Percentiles rank a stretch among this genome's conserved stretches.
Evolutionary conservation across 495 filamentous ascomycete species (phyloP).

Genomic region (Daldinia bambusicola): DNA sequence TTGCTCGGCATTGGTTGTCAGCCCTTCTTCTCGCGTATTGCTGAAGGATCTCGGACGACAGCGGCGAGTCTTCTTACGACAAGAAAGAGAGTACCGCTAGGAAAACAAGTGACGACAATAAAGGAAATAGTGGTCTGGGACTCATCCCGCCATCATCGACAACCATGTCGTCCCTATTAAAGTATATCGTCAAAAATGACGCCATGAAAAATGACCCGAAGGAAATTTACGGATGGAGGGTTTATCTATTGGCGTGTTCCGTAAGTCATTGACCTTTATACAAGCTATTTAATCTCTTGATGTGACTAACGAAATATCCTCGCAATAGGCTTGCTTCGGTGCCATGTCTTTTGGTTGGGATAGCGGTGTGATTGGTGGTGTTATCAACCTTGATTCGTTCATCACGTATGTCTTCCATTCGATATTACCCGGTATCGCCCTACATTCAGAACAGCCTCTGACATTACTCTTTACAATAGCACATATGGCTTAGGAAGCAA

Average conservation of each 20-base stretch:
- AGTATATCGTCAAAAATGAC: slow-evolving; percentile 79
- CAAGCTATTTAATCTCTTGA: neutral
- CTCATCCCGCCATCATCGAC: slow-evolving; percentile 23
- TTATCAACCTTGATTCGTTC: slow-evolving; percentile 63
- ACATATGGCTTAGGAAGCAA: slow-evolving; percentile 49
- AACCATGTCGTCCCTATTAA: slow-evolving; percentile 57
- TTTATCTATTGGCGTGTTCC: slow-evolving; percentile 73
- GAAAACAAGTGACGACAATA: slow-evolving; percentile 10
- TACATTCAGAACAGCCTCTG: slow-evolving; percentile 50
- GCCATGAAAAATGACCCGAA: slow-evolving; percentile 77
- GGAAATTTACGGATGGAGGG: slow-evolving; percentile 84
- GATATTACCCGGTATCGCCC: slow-evolving; percentile 36
- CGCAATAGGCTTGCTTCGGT: slow-evolving; percentile 72
- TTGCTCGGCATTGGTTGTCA: slow-evolving; percentile 7
- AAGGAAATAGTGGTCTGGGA: slow-evolving; percentile 21
- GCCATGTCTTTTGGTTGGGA: slow-evolving; percentile 78
- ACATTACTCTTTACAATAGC: slow-evolving; percentile 47
- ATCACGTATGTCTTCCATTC: slow-evolving; percentile 33
- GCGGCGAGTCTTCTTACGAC: slow-evolving; percentile 16
- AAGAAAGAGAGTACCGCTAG: neutral
- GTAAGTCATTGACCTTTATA: slow-evolving; percentile 52
- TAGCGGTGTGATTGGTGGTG: slow-evolving; percentile 73
- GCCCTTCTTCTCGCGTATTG: slow-evolving; percentile 24
- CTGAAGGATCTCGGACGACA: slow-evolving; percentile 13
- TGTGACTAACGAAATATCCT: slow-evolving; percentile 20